Percentiles rank a stretch among this genome's conserved stretches.
phyloP scores from a whole-genome alignment of 768 basidiomycete genomes.

The Leccinum longicurvipes region DNA sequence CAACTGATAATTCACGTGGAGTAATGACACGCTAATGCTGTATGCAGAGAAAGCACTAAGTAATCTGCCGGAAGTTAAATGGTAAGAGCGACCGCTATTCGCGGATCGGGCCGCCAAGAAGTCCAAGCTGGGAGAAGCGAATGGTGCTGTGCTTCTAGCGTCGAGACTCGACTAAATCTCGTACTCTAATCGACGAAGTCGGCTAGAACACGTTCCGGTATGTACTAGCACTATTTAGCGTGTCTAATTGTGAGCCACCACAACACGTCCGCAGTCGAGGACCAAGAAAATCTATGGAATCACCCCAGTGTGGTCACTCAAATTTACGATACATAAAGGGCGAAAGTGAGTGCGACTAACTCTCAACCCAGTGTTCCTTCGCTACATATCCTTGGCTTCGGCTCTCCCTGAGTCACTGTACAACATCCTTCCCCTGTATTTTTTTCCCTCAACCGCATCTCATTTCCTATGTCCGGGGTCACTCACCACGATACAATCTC shows the following conservation, averaged over 20 bases:
- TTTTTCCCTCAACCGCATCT: background rate
- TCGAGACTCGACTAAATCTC: background rate
- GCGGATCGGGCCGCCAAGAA: constrained; percentile 21
- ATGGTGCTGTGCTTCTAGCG: background rate
- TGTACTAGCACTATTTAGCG: constrained; percentile 2
- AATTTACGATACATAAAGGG: constrained; percentile 12
- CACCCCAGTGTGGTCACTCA: background rate
- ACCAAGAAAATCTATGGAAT: background rate
- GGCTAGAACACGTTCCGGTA: background rate
- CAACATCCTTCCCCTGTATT: constrained; percentile 1
- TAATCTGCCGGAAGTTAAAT: background rate
- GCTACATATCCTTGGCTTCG: background rate
- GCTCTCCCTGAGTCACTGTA: background rate
- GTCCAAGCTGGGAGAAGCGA: background rate
- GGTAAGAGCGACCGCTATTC: background rate
- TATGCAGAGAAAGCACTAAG: background rate
- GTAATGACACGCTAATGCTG: background rate
- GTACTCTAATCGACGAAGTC: constrained; percentile 12
- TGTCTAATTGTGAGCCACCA: background rate
- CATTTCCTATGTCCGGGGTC: background rate
- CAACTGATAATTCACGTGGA: background rate
- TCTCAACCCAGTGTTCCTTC: background rate
- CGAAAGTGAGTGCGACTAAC: background rate
- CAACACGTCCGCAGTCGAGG: constrained; percentile 2
- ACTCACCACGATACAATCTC: background rate